Base-by-base conservation (phyloP, 768 basidiomycete species). In the Phlegmacium glaucopus region DNA sequence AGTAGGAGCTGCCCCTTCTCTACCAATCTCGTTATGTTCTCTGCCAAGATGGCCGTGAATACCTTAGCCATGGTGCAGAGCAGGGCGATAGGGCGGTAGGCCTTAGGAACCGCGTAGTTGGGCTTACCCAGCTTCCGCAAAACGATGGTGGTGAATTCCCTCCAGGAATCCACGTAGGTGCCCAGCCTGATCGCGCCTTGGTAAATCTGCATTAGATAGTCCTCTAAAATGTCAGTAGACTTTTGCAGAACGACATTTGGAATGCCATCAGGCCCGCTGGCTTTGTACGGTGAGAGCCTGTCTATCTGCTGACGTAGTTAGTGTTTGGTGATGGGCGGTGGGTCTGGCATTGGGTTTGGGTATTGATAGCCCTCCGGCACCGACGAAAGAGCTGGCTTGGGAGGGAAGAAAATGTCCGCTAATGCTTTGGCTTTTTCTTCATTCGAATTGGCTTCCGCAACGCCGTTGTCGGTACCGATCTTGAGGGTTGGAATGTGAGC, bases 61-160 rank as follows among this genome's bases (percentile, higher is more conserved):
- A 67, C 28, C 35, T 74, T 75, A 0, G 54, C 61, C 2, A 64
- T 49, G 0, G 63, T 64, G 22, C 64, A 42, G 1, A 72, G 53
- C 0, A 76, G 64, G 0, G 65, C 65, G 2, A 77, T 72, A 0
- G 71, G 76, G 0, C 64, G 45, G 34, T 70, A 71, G 0, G 70
- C 62, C 27, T 65, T 68, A 0, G 72, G 45, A 0, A 55, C 22
- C 0, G 56, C 43, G 54, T 78, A 77, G 50, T 64, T 45, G 0
- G 61, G 47, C 42, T 66, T 64, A 0, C 70, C 67, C 0, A 69
- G 71, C 43, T 78, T 77, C 0, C 59, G 18, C 0, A 77, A 54
- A 0, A 71, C 61, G 0, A 68, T 48, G 0, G 63, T 72, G 0
- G 46, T 61, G 18, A 57, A 69, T 0, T 49, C 10, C 15, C 53